Percentiles rank a stretch among this genome's conserved stretches.
These are phyloP conservation scores for Papiliotrema fonsecae DNA, from an alignment of 1,284 basidiomycete genomes.

Conservation along the genomic window DNA sequence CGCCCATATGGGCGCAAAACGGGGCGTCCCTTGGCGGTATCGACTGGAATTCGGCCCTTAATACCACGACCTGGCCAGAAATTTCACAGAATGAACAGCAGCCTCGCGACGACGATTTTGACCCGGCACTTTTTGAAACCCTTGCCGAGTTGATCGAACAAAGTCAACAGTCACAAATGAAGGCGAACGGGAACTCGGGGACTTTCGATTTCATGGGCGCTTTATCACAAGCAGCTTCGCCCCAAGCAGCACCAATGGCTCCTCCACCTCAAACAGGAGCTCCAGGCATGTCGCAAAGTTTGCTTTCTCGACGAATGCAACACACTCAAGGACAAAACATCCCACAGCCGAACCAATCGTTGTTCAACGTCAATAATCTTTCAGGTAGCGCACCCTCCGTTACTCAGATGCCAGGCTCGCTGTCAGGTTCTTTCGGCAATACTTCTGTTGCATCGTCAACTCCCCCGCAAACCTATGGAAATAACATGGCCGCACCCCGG, in stretches of 20 bases:
- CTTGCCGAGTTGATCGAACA: conserved; percentile 29
- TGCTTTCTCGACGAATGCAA: conserved; percentile 33
- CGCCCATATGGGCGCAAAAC: not conserved
- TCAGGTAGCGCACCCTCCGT: not conserved
- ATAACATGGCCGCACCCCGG: not conserved
- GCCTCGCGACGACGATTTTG: conserved; percentile 12
- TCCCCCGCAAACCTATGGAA: not conserved
- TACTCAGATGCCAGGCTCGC: not conserved
- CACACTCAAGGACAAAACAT: conserved; percentile 9
- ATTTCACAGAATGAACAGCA: not conserved
- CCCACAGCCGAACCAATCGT: conserved; percentile 1
- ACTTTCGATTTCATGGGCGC: conserved; percentile 11
- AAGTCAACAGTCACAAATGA: conserved; percentile 12
- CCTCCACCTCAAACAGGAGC: conserved; percentile 8
- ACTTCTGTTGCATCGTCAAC: conserved; percentile 1
- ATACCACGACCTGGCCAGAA: not conserved
- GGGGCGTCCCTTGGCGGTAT: not conserved
- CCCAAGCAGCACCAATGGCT: conserved; percentile 2
- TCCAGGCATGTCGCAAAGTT: conserved; percentile 12
- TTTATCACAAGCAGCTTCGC: conserved; percentile 2
- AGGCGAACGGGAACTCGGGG: conserved; percentile 5
- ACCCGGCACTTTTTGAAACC: conserved; percentile 26
- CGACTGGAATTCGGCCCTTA: conserved; percentile 5
- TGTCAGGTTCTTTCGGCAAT: not conserved
- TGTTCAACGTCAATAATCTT: not conserved